phyloP scores from a whole-genome alignment of 2,329 filamentous ascomycete genomes.

The Nemania diffusa region DNA sequence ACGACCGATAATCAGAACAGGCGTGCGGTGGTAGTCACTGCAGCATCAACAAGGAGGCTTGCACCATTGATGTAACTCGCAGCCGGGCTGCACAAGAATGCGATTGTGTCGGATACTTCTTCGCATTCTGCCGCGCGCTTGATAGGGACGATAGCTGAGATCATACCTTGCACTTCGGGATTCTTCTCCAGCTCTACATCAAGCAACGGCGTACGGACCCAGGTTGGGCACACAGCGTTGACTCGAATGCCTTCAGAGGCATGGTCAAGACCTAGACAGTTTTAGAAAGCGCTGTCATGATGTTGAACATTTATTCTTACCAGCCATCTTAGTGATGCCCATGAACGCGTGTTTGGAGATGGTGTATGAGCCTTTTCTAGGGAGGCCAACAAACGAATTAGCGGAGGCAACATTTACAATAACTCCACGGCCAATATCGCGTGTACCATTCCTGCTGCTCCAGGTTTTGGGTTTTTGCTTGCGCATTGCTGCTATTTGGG shows the following conservation, averaged over 20 bases:
- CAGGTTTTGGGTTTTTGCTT: conserved; percentile 37
- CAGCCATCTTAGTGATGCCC: conserved; percentile 36
- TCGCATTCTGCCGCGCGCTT: not conserved
- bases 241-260: not conserved
- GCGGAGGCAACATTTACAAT: conserved; percentile 39
- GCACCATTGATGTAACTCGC: not conserved
- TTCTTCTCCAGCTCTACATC: not conserved
- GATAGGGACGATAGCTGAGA: not conserved
- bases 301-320: not conserved
- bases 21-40: too few relatives aligned
- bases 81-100: not conserved
- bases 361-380: conserved; percentile 35
- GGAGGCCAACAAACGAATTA: conserved; percentile 36
- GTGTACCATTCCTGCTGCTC: conserved; percentile 34
- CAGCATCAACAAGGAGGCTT: not conserved
- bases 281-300: not conserved
- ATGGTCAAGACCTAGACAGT: too few relatives aligned
- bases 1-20: too few relatives aligned
- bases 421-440: conserved; percentile 36
- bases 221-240: not conserved
- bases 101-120: not conserved
- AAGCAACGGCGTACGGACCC: not conserved
- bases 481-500: conserved; percentile 34
- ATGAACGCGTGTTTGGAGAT: conserved; percentile 41
- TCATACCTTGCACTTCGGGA: not conserved